Evolutionary conservation across 2,329 filamentous ascomycete genomes (phyloP).

Genomic region (Penicillium paneum): DNA sequence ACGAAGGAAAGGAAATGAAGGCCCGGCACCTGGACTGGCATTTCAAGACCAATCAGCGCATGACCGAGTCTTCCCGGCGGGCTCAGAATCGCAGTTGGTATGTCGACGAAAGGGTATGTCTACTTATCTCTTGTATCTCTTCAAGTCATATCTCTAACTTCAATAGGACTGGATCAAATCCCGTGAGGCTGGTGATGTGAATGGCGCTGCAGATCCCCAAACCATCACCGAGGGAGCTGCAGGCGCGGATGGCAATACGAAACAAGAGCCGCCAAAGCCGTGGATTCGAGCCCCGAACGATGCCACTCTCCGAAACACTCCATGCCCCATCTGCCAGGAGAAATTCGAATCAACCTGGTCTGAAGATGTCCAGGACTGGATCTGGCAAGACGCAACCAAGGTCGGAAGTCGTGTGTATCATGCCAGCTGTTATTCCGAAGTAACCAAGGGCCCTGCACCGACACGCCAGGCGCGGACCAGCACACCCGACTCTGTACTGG

Average conservation of each 20-base stretch:
- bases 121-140: slow-evolving; percentile 2
- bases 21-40: slow-evolving; percentile 97
- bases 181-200: slow-evolving; percentile 70
- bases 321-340: slow-evolving; percentile 94
- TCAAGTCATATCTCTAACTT: background rate
- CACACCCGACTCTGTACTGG: slow-evolving; percentile 64
- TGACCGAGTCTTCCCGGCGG: slow-evolving; percentile 78
- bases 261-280: slow-evolving; percentile 59
- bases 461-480: slow-evolving; percentile 40
- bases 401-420: slow-evolving; percentile 81
- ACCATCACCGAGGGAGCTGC: slow-evolving; percentile 40
- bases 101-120: slow-evolving; percentile 74
- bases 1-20: slow-evolving; percentile 79
- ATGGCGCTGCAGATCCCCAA: slow-evolving; percentile 44
- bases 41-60: slow-evolving; percentile 86
- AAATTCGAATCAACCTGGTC: slow-evolving; percentile 90
- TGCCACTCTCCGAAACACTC: slow-evolving; percentile 66
- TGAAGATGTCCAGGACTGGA: slow-evolving; percentile 91
- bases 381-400: slow-evolving; percentile 85
- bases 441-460: slow-evolving; percentile 56
- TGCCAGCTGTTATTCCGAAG: slow-evolving; percentile 82
- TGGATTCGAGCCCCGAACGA: slow-evolving; percentile 85
- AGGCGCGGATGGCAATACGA: slow-evolving; percentile 42
- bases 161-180: slow-evolving; percentile 83
- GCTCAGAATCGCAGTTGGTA: slow-evolving; percentile 94